Evolutionary conservation across 768 basidiomycete genomes (phyloP), one percentile per base, ranked within the genome.

Genomic region (Royoungia palumana): DNA sequence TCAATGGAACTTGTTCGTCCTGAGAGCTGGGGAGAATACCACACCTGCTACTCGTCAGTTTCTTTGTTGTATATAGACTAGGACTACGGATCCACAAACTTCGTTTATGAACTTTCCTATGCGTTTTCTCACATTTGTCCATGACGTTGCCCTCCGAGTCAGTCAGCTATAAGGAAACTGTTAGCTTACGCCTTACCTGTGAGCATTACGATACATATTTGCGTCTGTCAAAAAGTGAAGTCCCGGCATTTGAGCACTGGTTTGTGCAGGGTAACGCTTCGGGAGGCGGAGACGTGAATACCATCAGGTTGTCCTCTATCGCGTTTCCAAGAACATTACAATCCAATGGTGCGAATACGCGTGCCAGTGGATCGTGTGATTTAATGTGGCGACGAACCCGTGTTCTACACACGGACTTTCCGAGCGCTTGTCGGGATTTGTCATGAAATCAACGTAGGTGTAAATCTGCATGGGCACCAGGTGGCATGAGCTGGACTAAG

Each of bases 141-240:
- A 14, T 14, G 14, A n/a, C 5, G 42, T 35, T 9, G 25, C 5
- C 24, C 39, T 35, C 36, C 24, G 8, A 8, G 24, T 25, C 24
- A 25, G 24, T 8, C 6, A 49, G 34, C 8, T 28, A 37, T 22
- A 14, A 8, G 14, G 13, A 4, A 25, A 12, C 12, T 14, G 8
- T 16, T 17, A 41, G 39, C 17, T 3, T 7, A 2, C 7, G 5
- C 2, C 58, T 45, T 39, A 64, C 62, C 58, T 58, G 68, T 1
- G 75, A 77, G 51, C 75, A 77, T 45, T 77, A 77, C 6, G 68
- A 68, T 13, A 73, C 75, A 9, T 75, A 51, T 48, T 58, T 67
- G 50, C 75, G 76, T 25, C 42, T 55, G 30, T 38, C 35, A 35
- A 60, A 63, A 38, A 51, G 45, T 34, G 57, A 36, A 9, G 21